phyloP scores from a whole-genome alignment of 768 basidiomycete species.

The Phlegmacium glaucopus region DNA sequence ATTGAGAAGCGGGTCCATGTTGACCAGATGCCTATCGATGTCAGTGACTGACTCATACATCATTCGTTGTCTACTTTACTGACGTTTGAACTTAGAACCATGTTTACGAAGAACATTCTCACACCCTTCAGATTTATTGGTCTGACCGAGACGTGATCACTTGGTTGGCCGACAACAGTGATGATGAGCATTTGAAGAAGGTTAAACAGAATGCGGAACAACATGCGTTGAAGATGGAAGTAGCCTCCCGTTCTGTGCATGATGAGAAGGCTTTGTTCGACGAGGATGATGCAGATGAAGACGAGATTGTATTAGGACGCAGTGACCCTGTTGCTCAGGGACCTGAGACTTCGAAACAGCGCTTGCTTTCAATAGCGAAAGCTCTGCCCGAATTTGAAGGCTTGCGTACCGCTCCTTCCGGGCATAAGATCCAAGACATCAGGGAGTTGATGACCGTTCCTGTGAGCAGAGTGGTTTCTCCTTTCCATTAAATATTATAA shows the following conservation, averaged over 20 bases:
- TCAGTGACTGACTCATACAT: constrained; percentile 33
- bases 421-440: constrained; percentile 97
- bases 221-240: constrained; percentile 89
- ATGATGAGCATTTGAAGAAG: constrained; percentile 94
- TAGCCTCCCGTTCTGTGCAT: constrained; percentile 77
- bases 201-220: constrained; percentile 92
- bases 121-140: constrained; percentile 95
- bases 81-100: constrained; percentile 62
- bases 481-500: constrained; percentile 1
- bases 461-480: constrained; percentile 42
- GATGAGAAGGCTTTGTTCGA: constrained; percentile 89
- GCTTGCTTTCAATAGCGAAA: constrained; percentile 72
- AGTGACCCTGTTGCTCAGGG: constrained; percentile 33
- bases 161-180: constrained; percentile 93
- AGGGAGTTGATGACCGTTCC: constrained; percentile 91
- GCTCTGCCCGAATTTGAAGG: constrained; percentile 81
- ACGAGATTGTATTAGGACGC: constrained; percentile 78
- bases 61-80: constrained; percentile 6
- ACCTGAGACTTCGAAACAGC: constrained; percentile 73
- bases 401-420: constrained; percentile 61
- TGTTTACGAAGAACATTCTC: constrained; percentile 92
- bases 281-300: constrained; percentile 80
- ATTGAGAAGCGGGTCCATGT: constrained; percentile 99
- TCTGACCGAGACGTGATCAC: constrained; percentile 90
- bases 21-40: constrained; percentile 98